Percentiles rank a stretch among this genome's conserved stretches.
Conservation (phyloP, 441 rosid genomes). For the Erysimum cheiri region DNA sequence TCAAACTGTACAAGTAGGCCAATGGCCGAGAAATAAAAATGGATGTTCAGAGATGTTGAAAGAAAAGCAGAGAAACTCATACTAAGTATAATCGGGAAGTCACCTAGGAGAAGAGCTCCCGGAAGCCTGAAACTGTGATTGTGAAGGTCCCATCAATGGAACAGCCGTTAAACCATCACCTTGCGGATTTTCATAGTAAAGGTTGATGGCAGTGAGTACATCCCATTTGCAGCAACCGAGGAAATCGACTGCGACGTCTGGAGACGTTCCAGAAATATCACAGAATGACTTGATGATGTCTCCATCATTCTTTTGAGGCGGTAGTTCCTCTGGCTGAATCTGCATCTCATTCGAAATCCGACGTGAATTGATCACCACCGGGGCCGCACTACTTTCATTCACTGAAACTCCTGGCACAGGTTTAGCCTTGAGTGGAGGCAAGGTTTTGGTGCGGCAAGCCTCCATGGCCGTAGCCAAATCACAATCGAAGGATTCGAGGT, state of each 20-base stretch:
- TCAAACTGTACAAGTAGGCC: slow-evolving; percentile 31
- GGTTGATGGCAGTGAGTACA: not conserved
- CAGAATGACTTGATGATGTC: not conserved
- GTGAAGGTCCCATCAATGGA: not conserved
- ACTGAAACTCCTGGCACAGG: not conserved
- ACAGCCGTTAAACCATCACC: not conserved
- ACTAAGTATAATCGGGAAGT: slow-evolving; percentile 4
- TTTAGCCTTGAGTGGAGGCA: not conserved
- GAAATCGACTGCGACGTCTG: not conserved
- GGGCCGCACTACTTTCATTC: not conserved
- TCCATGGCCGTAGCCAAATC: not conserved
- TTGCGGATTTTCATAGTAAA: no score
- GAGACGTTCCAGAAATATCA: not conserved
- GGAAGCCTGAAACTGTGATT: slow-evolving; percentile 4
- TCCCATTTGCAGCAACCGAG: not conserved
- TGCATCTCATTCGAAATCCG: not conserved
- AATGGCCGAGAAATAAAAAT: not conserved
- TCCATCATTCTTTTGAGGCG: not conserved
- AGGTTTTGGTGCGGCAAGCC: not conserved
- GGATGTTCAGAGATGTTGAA: slow-evolving; percentile 19
- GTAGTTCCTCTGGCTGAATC: not conserved
- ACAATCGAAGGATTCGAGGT: slow-evolving; percentile 3
- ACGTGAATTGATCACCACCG: not conserved
- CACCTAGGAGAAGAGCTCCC: slow-evolving; percentile 1
- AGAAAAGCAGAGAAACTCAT: slow-evolving; percentile 14